Conservation (phyloP, 2,329 filamentous ascomycete species). For the Trichoderma koningii region DNA sequence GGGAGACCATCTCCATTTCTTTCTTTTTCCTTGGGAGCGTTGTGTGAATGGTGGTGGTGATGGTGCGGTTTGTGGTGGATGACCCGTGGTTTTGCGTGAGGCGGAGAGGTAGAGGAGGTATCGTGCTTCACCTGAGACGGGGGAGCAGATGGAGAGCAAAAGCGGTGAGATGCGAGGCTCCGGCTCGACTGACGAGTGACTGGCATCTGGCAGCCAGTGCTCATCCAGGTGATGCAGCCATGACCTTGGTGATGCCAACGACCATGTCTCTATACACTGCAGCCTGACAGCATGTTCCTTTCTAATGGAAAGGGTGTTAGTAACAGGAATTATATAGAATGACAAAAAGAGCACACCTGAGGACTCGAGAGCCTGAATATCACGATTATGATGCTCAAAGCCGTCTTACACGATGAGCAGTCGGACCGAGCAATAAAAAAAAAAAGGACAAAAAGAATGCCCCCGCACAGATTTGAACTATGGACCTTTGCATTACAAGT, state of each 20-base stretch:
- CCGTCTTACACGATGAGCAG: neutral
- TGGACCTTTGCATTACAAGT: conserved; percentile 25
- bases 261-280: neutral
- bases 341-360: neutral
- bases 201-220: conserved; percentile 7
- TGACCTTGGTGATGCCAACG: neutral
- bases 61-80: neutral
- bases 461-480: conserved; percentile 24
- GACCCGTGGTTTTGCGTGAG: neutral
- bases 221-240: neutral
- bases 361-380: neutral
- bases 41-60: too few species aligned
- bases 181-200: neutral
- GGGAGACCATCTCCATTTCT: neutral
- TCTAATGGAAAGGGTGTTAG: too few species aligned
- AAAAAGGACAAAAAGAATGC: conserved; percentile 13
- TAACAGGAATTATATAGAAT: neutral
- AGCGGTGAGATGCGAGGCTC: conserved; percentile 13
- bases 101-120: neutral
- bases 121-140: neutral
- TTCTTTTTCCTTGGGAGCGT: neutral
- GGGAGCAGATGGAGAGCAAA: neutral
- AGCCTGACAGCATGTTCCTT: too few species aligned
- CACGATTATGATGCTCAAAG: neutral
- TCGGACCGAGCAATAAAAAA: neutral